A percentile compares a stretch with the other conserved stretches of the same genome.
Evolutionary conservation across 1,284 basidiomycete species (phyloP).

Genomic region (Lentinus polychrous): DNA sequence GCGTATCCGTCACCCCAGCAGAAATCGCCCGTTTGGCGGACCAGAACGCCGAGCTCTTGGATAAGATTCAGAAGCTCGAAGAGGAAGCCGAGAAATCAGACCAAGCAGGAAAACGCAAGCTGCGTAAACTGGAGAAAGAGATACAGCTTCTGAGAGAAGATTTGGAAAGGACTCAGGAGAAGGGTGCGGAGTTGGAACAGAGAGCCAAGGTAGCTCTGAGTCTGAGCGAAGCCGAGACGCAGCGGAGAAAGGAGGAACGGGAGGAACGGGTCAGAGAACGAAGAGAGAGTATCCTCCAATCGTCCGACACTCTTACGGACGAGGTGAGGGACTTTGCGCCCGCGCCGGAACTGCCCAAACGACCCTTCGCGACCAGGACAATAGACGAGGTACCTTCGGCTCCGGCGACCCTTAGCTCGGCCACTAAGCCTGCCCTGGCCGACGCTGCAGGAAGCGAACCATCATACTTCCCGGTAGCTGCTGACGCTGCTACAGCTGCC

Average conservation of each 20-base stretch:
- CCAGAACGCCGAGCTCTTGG: slow-evolving; percentile 74
- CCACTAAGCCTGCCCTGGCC: neutral
- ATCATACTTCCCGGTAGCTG: slow-evolving; percentile 9
- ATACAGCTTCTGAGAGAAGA: slow-evolving; percentile 63
- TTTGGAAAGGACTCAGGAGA: slow-evolving; percentile 62
- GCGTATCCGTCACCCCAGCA: slow-evolving; percentile 58
- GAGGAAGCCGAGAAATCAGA: slow-evolving; percentile 62
- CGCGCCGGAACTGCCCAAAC: slow-evolving; percentile 21
- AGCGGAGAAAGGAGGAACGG: slow-evolving; percentile 41
- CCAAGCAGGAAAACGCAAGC: slow-evolving; percentile 55
- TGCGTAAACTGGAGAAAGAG: slow-evolving; percentile 73
- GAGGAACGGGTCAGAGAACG: slow-evolving; percentile 44
- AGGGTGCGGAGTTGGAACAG: slow-evolving; percentile 64
- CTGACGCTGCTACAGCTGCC: slow-evolving; percentile 4
- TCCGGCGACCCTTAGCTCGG: neutral
- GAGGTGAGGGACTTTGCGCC: slow-evolving; percentile 56
- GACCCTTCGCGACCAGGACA: slow-evolving; percentile 8
- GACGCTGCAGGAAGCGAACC: neutral
- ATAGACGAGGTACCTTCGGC: neutral
- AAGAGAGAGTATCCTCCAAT: slow-evolving; percentile 25
- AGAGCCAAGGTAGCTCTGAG: slow-evolving; percentile 39
- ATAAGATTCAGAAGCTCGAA: slow-evolving; percentile 70
- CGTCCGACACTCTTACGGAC: slow-evolving; percentile 5
- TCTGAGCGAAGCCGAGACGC: slow-evolving; percentile 27
- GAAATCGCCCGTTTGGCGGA: slow-evolving; percentile 68